These are phyloP conservation scores for Ganoderma resinaceum DNA, from an alignment of 1,284 basidiomycete genomes.

Conservation along the genomic window DNA sequence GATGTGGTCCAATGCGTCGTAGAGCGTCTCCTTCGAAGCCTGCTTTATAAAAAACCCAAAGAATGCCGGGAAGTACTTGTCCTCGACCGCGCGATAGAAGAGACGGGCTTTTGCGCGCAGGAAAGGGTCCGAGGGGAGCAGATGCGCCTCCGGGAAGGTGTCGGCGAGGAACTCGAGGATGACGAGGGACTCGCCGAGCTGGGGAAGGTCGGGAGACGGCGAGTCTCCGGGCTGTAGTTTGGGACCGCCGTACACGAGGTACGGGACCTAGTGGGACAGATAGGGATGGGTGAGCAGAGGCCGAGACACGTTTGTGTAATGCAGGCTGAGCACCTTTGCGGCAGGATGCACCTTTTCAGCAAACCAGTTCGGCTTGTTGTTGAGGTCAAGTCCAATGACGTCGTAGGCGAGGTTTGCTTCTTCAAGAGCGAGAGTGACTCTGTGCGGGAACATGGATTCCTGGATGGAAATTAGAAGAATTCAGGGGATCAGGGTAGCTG, in stretches of 20 bases:
- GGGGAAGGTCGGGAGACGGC: slow-evolving; percentile 61
- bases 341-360: slow-evolving; percentile 47
- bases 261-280: slow-evolving; percentile 46
- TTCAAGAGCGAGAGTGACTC: slow-evolving; percentile 12
- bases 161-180: slow-evolving; percentile 69
- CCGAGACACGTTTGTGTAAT: background rate
- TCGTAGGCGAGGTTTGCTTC: slow-evolving; percentile 30
- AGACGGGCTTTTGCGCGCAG: slow-evolving; percentile 62
- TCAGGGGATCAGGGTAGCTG: background rate
- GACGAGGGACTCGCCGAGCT: slow-evolving; percentile 60
- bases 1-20: slow-evolving; percentile 40
- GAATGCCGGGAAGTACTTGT: slow-evolving; percentile 37
- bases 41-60: slow-evolving; percentile 41
- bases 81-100: slow-evolving; percentile 60
- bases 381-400: slow-evolving; percentile 28
- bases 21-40: slow-evolving; percentile 49
- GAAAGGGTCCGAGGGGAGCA: slow-evolving; percentile 63
- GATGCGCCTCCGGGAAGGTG: slow-evolving; percentile 49
- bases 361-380: slow-evolving; percentile 47
- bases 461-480: background rate
- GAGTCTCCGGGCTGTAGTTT: slow-evolving; percentile 52
- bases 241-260: slow-evolving; percentile 62
- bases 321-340: slow-evolving; percentile 54
- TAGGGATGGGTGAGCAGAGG: background rate
- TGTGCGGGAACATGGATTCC: slow-evolving; percentile 3